Percentiles rank a stretch among this genome's conserved stretches.
Evolutionary conservation across 2,329 filamentous ascomycete species (phyloP).

Genomic region (Cordyceps cateniannulata): DNA sequence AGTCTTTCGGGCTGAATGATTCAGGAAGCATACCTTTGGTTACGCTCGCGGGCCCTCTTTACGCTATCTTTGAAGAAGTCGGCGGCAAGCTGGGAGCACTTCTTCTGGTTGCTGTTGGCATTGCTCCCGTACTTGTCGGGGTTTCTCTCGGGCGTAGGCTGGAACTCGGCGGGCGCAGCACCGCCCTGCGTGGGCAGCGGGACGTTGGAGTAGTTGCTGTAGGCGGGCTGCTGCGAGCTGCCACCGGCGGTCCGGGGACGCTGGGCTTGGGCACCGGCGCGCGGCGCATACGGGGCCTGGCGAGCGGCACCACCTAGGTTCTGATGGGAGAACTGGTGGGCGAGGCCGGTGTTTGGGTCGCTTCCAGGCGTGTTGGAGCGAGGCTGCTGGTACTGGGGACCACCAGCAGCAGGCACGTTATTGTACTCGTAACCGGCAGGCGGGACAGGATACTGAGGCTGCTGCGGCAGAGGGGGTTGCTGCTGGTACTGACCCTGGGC

Average conservation of each 20-base stretch:
- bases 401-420: slow-evolving; percentile 33
- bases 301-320: slow-evolving; percentile 73
- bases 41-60: slow-evolving; percentile 88
- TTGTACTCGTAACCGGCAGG: slow-evolving; percentile 42
- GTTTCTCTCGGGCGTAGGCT: slow-evolving; percentile 76
- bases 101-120: slow-evolving; percentile 64
- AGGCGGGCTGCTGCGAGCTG: slow-evolving; percentile 53
- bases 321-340: slow-evolving; percentile 95
- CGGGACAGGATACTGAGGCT: slow-evolving; percentile 38
- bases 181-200: slow-evolving; percentile 55
- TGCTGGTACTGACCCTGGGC: slow-evolving; percentile 55
- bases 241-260: slow-evolving; percentile 81
- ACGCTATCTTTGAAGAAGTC: slow-evolving; percentile 99
- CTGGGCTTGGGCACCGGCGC: slow-evolving; percentile 65
- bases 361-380: slow-evolving; percentile 57
- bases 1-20: not conserved
- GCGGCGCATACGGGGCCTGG: slow-evolving; percentile 60
- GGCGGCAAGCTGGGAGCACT: slow-evolving; percentile 63
- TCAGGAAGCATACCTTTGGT: slow-evolving; percentile 64
- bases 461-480: slow-evolving; percentile 39
- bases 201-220: slow-evolving; percentile 57
- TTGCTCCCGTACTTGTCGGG: slow-evolving; percentile 67
- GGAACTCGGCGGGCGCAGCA: slow-evolving; percentile 64
- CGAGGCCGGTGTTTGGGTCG: slow-evolving; percentile 83
- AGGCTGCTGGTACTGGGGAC: slow-evolving; percentile 34